Conservation (phyloP, 345 rosid genomes). For the Aquilaria yunnanensis region DNA sequence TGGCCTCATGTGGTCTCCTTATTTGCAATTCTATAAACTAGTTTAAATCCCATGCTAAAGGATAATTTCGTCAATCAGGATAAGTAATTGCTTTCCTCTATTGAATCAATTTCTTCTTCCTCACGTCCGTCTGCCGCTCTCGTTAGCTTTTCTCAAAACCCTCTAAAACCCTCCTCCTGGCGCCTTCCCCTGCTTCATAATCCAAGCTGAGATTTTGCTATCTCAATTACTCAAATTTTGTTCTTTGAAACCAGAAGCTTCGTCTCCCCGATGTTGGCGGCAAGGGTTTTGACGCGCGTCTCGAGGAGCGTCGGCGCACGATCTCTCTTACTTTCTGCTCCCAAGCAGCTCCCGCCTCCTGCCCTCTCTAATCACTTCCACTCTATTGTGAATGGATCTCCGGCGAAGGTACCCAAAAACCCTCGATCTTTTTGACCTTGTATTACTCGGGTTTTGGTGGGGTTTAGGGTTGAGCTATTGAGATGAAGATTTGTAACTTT, state of each 20-base stretch:
- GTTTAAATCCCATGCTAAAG: too few relatives aligned
- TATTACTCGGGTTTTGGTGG: conserved; percentile 27
- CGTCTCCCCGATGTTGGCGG: conserved; percentile 32
- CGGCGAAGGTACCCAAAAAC: conserved; percentile 26
- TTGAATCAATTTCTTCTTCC: conserved; percentile 21
- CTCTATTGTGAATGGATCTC: conserved; percentile 26
- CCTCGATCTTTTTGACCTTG: not conserved
- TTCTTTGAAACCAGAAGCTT: too few relatives aligned
- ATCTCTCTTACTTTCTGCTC: conserved; percentile 31
- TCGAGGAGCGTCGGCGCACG: conserved; percentile 41
- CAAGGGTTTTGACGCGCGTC: conserved; percentile 47
- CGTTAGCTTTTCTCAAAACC: too few relatives aligned
- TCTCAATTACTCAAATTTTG: too few relatives aligned
- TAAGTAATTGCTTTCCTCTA: not conserved
- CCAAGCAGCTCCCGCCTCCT: conserved; percentile 30
- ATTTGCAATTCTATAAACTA: too few relatives aligned
- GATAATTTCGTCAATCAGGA: too few relatives aligned
- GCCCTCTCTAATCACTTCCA: conserved; percentile 29
- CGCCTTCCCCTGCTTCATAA: too few relatives aligned
- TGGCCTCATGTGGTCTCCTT: too few relatives aligned
- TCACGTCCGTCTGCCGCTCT: conserved; percentile 15
- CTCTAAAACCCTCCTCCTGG: not conserved
- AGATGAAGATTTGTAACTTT: too few relatives aligned
- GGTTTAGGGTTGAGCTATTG: conserved; percentile 31
- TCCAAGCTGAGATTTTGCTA: too few relatives aligned